Evolutionary conservation across 768 basidiomycete genomes (phyloP).

Genomic region (Galerina marginata): DNA sequence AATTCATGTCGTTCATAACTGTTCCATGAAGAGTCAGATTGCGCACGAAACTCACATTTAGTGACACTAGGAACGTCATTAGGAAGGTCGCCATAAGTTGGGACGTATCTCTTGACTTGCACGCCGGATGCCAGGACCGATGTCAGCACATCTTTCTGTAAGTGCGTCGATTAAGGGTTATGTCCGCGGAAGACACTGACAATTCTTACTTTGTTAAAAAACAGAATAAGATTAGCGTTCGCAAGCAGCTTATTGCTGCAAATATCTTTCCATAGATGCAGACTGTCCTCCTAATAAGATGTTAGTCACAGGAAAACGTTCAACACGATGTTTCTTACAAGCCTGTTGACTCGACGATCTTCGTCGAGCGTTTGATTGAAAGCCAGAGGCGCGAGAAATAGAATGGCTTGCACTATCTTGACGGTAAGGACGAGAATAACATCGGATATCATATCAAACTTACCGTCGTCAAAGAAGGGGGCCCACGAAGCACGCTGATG

Average conservation of each 20-base stretch:
- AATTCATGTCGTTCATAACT: background rate
- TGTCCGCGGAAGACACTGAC: background rate
- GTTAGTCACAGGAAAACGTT: background rate
- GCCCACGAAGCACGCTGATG: constrained; percentile 69
- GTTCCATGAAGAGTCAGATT: background rate
- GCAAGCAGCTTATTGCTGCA: constrained; percentile 67
- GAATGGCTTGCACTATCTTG: constrained; percentile 68
- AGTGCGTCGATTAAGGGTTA: background rate
- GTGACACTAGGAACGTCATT: constrained; percentile 67
- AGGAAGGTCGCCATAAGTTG: constrained; percentile 61
- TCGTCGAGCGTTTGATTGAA: constrained; percentile 80
- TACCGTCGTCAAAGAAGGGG: constrained; percentile 78
- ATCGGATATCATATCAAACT: background rate
- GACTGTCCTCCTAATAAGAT: constrained; percentile 66
- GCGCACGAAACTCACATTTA: constrained; percentile 53
- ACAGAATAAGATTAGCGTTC: constrained; percentile 69
- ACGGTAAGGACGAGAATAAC: background rate
- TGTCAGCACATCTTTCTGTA: constrained; percentile 56
- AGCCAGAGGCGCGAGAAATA: constrained; percentile 81
- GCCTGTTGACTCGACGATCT: constrained; percentile 64
- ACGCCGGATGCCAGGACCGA: constrained; percentile 62
- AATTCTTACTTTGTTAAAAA: constrained; percentile 69
- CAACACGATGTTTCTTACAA: constrained; percentile 43
- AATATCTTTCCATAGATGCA: constrained; percentile 72
- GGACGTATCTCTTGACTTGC: constrained; percentile 61